Evolutionary conservation across 140 eudicot genomes (phyloP).

Genomic region (Senecio squalidus): DNA sequence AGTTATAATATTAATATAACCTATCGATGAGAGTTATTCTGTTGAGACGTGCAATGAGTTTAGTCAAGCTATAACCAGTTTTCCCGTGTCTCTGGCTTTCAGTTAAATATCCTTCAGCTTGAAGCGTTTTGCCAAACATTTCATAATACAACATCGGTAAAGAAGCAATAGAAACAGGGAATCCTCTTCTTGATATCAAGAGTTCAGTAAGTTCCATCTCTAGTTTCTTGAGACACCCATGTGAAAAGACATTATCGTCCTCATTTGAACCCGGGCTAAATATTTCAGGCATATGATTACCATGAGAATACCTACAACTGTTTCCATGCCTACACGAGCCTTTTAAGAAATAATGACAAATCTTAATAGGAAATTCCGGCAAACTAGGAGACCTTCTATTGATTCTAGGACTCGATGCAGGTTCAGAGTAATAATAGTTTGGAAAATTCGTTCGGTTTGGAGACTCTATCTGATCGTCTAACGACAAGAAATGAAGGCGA

Average conservation of each 20-base stretch:
- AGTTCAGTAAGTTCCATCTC: slow-evolving; percentile 61
- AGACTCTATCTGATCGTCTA: slow-evolving; percentile 42
- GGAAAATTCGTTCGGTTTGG: slow-evolving; percentile 16
- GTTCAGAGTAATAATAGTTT: slow-evolving; percentile 22
- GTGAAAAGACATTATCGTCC: slow-evolving; percentile 37
- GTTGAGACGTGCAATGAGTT: slow-evolving; percentile 78
- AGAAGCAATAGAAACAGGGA: slow-evolving; percentile 52
- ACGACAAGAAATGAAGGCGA: slow-evolving; percentile 34
- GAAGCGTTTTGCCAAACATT: slow-evolving; percentile 49
- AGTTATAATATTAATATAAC: slow-evolving; percentile 21
- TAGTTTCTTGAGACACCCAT: slow-evolving; percentile 44
- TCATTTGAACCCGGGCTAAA: slow-evolving; percentile 33
- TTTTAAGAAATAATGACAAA: slow-evolving; percentile 46
- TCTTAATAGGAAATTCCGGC: slow-evolving; percentile 39
- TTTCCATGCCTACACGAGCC: slow-evolving; percentile 66
- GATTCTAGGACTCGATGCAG: slow-evolving; percentile 34
- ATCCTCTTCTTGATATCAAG: slow-evolving; percentile 45
- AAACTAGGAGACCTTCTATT: slow-evolving; percentile 29
- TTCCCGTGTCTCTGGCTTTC: slow-evolving; percentile 92
- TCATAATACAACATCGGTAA: slow-evolving; percentile 56
- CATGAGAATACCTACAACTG: slow-evolving; percentile 40
- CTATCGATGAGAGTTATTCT: slow-evolving; percentile 65
- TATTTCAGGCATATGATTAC: slow-evolving; percentile 21
- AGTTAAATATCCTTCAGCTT: slow-evolving; percentile 85
- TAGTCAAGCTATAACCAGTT: slow-evolving; percentile 80